Evolutionary conservation across 805 yeast genomes (phyloP), one percentile per base, ranked within the genome.

Genomic region (Monosporozyma unispora): DNA sequence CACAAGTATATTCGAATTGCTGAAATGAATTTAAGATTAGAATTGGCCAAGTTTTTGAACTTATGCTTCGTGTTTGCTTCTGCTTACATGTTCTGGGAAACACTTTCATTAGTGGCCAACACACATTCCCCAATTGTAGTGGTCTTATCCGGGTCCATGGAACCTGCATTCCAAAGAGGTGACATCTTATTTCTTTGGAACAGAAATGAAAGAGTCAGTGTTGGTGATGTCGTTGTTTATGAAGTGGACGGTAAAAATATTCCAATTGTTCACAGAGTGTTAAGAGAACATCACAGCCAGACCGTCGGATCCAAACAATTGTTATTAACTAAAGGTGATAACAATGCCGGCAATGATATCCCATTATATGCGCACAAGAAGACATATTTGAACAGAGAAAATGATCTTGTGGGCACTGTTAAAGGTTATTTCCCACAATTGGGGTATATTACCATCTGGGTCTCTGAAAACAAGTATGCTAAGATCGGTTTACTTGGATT

Each of bases 121-220:
- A 81, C 96, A 0, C 82, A 87, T 52, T 87, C 97, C 1, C 99
- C 99, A 19, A 80, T 93, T 22, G 99, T 93, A 19, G 99, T 93
- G 27, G 99, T 93, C 9, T 77, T 93, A 45, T 89, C 98, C 1
- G 99, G 99, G 5, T 91, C 98, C 2, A 93, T 93, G 99, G 99
- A 93, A 66, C 99, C 99, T 2, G 99, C 99, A 1, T 93, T 93
- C 76, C 97, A 93, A 69, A 79, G 99, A 69, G 99, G 99, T 46
- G 99, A 93, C 64, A 83, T 93, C 16, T 70, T 93, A 53, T 82
- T 93, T 60, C 72, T 93, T 50, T 90, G 96, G 96, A 93, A 93
- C 68, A 75, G 97, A 56, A 81, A 84, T 49, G 61, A 69, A 19
- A 64, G 67, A 28, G 80, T 82, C 19, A 71, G 78, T 44, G 93